Evolutionary conservation across 345 rosid species (phyloP).

Genomic region (Boechera stricta): DNA sequence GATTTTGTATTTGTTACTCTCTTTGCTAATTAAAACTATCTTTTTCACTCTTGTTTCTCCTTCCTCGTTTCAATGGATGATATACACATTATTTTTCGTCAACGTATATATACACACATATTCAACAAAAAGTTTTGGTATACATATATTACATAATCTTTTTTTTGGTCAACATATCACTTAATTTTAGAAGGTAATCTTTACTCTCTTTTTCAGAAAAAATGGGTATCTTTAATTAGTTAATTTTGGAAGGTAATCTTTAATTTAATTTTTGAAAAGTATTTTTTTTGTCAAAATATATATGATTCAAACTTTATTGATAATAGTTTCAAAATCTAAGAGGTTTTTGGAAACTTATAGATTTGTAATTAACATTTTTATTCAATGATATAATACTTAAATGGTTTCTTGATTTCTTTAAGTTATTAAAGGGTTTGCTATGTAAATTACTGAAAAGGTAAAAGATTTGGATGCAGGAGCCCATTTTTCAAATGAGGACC

Average conservation of each 20-base stretch:
- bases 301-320: no score
- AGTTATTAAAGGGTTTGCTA: neutral
- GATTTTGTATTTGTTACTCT: neutral
- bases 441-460: neutral
- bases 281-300: neutral
- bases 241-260: constrained; percentile 8
- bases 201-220: no score
- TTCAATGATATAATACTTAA: neutral
- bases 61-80: neutral
- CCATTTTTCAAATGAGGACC: neutral
- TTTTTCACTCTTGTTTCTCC: neutral
- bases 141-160: neutral
- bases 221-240: neutral
- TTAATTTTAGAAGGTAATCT: constrained; percentile 20
- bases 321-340: neutral
- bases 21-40: neutral
- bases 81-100: neutral
- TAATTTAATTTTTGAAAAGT: neutral
- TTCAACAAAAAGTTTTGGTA: neutral
- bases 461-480: neutral
- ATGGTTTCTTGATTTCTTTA: neutral
- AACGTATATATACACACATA: neutral
- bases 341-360: neutral
- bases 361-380: neutral
- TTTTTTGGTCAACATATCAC: neutral